These are phyloP conservation scores for Kodamaea arcana DNA, from an alignment of 1,139 yeast species.

Conservation along the genomic window DNA sequence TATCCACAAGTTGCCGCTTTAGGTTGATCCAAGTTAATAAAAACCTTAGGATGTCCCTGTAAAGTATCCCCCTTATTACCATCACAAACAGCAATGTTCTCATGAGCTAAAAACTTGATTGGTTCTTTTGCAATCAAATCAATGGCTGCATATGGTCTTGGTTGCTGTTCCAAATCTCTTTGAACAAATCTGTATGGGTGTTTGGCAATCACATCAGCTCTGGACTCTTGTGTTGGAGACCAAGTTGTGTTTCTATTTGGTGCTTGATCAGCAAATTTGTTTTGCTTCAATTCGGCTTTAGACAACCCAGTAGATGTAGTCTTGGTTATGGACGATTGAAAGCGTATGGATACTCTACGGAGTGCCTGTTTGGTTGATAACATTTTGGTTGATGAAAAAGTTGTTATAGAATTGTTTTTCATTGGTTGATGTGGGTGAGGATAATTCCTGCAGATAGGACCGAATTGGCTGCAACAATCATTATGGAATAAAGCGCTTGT, in stretches of 20 bases:
- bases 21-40: slow-evolving; percentile 74
- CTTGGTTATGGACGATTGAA: slow-evolving; percentile 14
- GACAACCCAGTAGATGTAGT: slow-evolving; percentile 33
- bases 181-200: slow-evolving; percentile 70
- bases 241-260: slow-evolving; percentile 71
- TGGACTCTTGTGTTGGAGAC: slow-evolving; percentile 66
- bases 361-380: neutral
- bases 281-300: slow-evolving; percentile 31
- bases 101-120: slow-evolving; percentile 53
- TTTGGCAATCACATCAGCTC: slow-evolving; percentile 51
- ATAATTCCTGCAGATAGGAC: neutral
- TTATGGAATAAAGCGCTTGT: too few species aligned
- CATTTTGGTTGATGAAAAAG: neutral
- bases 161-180: slow-evolving; percentile 63
- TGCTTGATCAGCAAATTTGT: slow-evolving; percentile 52
- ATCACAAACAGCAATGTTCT: slow-evolving; percentile 73
- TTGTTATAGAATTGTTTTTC: neutral
- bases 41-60: slow-evolving; percentile 84
- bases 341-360: slow-evolving; percentile 12
- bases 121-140: slow-evolving; percentile 78
- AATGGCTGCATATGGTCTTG: slow-evolving; percentile 81
- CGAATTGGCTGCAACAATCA: neutral
- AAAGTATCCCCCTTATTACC: slow-evolving; percentile 69
- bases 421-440: neutral
- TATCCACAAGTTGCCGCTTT: slow-evolving; percentile 72